Evolutionary conservation across 2,329 filamentous ascomycete genomes (phyloP), one percentile per base, ranked within the genome.

Genomic region (Calonectria crousiana): DNA sequence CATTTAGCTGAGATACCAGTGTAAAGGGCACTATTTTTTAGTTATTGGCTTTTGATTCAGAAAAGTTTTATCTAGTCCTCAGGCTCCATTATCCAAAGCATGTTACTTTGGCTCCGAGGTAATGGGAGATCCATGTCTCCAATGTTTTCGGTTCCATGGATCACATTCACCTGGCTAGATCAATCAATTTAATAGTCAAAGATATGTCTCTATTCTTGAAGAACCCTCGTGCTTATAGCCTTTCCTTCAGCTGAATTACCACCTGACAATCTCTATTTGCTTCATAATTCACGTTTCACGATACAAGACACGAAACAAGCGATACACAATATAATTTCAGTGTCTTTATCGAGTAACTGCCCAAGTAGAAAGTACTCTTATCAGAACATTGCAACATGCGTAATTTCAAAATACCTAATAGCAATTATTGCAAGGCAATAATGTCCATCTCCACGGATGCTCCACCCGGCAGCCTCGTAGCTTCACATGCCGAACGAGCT

Each of bases 371-470:
- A 2, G 18, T 18, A 20, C 1, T 20, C 1, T 20, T 6, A 20
- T 10, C n/a, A 10, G 1, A 44, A 44, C 1, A 44, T 9, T 3
- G 1, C 18, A 20, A 20, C 5, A 3, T 20, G 18, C 6, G 18
- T 18, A 23, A n/a, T 18, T 9, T 38, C 16, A 30, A 64, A 5
- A 13, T 10, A 2, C 0, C 14, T 30, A 18, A 8, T 44, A 3
- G 14, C 6, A 32, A 47, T 47, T 26, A 60, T 9, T 69, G n/a
- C 16, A 69, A 13, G 9, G 76, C 75, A 52, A 78, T 71, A 6
- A 77, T 53, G 36, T 77, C 75, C 74, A 78, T 75, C 47, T 77
- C 74, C 8, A 77, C 70, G 3, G 69, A 69, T 1, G 72, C 76
- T 0, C 67, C 75, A 44, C 69, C 76, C 11, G 76, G 76, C 0